Evolutionary conservation across 768 basidiomycete species (phyloP), one percentile per base, ranked within the genome.

Genomic region (Mycena chlorophos): DNA sequence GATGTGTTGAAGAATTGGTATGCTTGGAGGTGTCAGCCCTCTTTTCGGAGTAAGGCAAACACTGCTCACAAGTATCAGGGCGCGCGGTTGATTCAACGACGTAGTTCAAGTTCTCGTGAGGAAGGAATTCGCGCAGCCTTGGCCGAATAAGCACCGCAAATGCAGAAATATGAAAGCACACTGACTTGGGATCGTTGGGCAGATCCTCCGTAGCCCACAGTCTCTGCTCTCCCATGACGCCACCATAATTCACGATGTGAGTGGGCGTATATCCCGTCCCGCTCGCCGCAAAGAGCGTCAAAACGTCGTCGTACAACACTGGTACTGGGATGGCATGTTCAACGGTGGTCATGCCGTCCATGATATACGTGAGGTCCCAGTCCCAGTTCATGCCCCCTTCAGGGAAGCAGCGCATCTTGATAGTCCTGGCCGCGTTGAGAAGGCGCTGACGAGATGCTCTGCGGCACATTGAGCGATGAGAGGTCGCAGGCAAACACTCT

Each of bases 321-420:
- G 88, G 81, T 1, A 88, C 73, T 4, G 88, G 88, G 34, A 89
- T 66, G 20, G 86, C 75, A 61, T 89, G 87, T 66, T 89, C 88
- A 10, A 89, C 71, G 2, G 88, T 88, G 1, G 88, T 88, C 87
- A 88, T 89, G 84, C 88, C 88, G 63, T 90, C 88, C n/a, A 88
- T 71, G 52, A 89, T 88, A 61, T 89, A 90, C 0, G 88, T 88
- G 60, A 83, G 68, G 62, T 89, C 87, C 88, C 88, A 90, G 62
- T 90, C 88, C 26, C 76, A 83, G 64, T 87, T 88, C 87, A 88
- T 88, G 8, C 88, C 88, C 34, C 87, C 88, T 68, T 89, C 88
- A 0, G 88, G 87, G 4, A 89, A 82, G 55, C 86, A 87, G 13
- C 86, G 73, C 87, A 89, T 86, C 30, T 77, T 78, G 39, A 88